These are phyloP conservation scores for Zygosaccharomyces pseudobailii DNA, from an alignment of 1,139 yeast genomes.

Conservation along the genomic window DNA sequence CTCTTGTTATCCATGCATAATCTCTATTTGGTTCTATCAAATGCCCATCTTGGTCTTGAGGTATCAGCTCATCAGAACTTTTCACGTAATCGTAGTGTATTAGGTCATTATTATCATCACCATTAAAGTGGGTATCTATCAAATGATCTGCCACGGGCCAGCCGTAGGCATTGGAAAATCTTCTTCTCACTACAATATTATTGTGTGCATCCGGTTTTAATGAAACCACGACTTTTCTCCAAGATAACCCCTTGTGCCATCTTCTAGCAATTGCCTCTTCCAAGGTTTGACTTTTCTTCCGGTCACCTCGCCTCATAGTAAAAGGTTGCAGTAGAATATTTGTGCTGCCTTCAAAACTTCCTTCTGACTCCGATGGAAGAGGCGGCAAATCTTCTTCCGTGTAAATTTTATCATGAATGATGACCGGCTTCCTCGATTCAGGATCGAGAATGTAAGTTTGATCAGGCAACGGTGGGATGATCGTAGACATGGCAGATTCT, in stretches of 20 bases:
- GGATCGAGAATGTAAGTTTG: conserved; percentile 64
- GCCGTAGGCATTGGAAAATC: conserved; percentile 92
- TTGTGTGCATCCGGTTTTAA: conserved; percentile 93
- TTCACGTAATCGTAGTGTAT: neutral
- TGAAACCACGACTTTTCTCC: conserved; percentile 89
- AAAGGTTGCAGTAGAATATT: conserved; percentile 26
- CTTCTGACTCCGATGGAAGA: conserved; percentile 13
- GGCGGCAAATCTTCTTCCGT: conserved; percentile 61
- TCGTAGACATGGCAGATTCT: conserved; percentile 74
- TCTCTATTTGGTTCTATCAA: conserved; percentile 32
- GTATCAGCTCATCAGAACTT: neutral
- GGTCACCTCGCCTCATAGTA: conserved; percentile 14
- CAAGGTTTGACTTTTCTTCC: conserved; percentile 9
- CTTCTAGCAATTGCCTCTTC: conserved; percentile 84
- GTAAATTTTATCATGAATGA: conserved; percentile 80
- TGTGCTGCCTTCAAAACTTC: conserved; percentile 15
- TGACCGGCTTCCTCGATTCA: conserved; percentile 43
- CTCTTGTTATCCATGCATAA: conserved; percentile 48
- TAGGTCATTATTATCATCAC: conserved; percentile 10
- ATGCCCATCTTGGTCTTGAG: conserved; percentile 72
- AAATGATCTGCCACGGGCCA: conserved; percentile 92
- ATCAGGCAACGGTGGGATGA: conserved; percentile 86
- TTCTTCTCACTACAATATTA: conserved; percentile 80
- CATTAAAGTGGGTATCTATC: conserved; percentile 54
- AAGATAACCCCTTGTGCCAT: conserved; percentile 75